phyloP scores from a whole-genome alignment of 768 basidiomycete species.

The Collybia mongolica region DNA sequence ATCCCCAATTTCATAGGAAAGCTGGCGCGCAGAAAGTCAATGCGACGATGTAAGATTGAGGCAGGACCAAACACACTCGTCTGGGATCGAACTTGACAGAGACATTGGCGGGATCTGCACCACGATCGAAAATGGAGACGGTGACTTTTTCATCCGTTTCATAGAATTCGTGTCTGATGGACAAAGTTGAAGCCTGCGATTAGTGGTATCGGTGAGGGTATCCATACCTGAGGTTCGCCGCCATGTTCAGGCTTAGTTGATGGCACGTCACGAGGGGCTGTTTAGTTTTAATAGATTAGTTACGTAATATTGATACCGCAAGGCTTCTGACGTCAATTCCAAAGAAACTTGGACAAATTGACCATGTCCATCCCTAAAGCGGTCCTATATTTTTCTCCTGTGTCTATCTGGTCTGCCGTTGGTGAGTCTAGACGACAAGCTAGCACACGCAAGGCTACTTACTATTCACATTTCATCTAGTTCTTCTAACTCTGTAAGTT shows the following conservation, averaged over 20 bases:
- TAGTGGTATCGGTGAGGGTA: neutral
- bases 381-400: constrained; percentile 68
- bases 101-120: constrained; percentile 65
- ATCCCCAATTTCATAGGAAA: constrained; percentile 67
- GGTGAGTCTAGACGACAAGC: constrained; percentile 35
- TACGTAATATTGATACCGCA: neutral
- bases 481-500: constrained; percentile 56
- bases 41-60: neutral
- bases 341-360: constrained; percentile 4
- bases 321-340: neutral
- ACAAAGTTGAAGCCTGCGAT: too few relatives aligned
- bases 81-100: constrained; percentile 62
- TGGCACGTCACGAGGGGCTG: too few relatives aligned
- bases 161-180: constrained; percentile 78
- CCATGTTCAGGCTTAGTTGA: neutral
- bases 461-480: constrained; percentile 24
- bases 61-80: constrained; percentile 40
- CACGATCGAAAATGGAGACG: constrained; percentile 77
- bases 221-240: constrained; percentile 1
- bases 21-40: constrained; percentile 26
- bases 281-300: too few relatives aligned
- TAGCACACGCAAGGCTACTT: neutral
- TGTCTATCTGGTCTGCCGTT: constrained; percentile 63
- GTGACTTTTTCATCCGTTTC: constrained; percentile 78
- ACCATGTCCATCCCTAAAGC: constrained; percentile 62